These are phyloP conservation scores for Claviceps sp. DNA, from an alignment of 2,329 filamentous ascomycete species.

Conservation along the genomic window DNA sequence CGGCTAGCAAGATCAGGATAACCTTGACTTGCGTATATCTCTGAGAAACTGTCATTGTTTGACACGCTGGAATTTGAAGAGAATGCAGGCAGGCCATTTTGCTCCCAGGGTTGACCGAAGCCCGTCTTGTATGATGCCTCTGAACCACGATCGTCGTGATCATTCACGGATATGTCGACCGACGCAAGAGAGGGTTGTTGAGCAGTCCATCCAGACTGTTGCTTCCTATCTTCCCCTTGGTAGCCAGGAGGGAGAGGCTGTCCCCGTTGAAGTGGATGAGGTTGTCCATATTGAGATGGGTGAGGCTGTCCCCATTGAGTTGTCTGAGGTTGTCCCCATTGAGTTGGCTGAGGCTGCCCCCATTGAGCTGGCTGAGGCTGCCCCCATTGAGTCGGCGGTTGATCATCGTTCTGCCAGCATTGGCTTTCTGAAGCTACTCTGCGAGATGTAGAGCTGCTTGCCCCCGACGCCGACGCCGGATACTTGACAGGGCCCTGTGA, in stretches of 20 bases:
- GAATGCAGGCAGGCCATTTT: background rate
- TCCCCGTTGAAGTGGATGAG: background rate
- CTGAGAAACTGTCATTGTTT: conserved; percentile 2
- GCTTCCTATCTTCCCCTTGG: background rate
- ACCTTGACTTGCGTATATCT: background rate
- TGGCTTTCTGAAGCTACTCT: background rate
- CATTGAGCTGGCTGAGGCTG: background rate
- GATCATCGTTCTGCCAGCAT: conserved; percentile 1
- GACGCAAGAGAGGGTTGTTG: background rate
- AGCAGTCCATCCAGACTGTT: background rate
- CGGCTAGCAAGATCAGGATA: background rate
- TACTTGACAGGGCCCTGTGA: conserved; percentile 5
- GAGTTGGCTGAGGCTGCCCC: background rate
- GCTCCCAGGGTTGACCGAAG: conserved; percentile 1
- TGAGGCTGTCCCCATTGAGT: background rate
- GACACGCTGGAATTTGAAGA: conserved; percentile 2
- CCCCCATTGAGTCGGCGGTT: background rate
- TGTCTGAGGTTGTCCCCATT: background rate
- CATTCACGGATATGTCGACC: background rate
- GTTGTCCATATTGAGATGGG: background rate
- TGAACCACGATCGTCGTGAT: background rate
- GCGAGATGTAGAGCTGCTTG: conserved; percentile 3
- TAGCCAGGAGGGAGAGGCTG: background rate
- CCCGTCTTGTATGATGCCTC: background rate
- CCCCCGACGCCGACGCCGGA: conserved; percentile 1